A percentile compares a stretch with the other conserved stretches of the same genome.
phyloP scores from a whole-genome alignment of 108 stramenopile genomes.

The Conticribra guillardii region DNA sequence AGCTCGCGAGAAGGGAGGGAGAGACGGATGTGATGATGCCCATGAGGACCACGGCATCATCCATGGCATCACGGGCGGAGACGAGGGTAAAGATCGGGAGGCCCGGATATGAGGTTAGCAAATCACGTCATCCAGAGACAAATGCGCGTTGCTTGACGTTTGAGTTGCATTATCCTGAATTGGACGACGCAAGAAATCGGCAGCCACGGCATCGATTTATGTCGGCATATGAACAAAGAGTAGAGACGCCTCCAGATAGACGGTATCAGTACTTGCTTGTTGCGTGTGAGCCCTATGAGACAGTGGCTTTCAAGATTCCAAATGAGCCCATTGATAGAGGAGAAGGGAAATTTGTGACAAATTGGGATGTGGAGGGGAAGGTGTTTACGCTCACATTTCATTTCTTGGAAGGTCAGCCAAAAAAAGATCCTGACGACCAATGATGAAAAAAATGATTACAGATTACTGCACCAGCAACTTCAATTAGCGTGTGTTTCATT shows the following conservation, averaged over 20 bases:
- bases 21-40: conserved; percentile 53
- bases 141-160: conserved; percentile 94
- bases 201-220: conserved; percentile 99
- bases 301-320: conserved; percentile 99
- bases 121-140: conserved; percentile 77
- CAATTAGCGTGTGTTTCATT: no score
- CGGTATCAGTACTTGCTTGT: conserved; percentile 96
- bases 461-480: not conserved
- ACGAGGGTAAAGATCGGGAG: conserved; percentile 92
- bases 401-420: conserved; percentile 55
- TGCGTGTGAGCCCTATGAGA: conserved; percentile 99
- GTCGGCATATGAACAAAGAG: conserved; percentile 98
- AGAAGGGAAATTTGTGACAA: conserved; percentile 92
- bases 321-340: conserved; percentile 93
- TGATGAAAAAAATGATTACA: no score
- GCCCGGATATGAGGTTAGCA: conserved; percentile 98
- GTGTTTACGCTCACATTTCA: conserved; percentile 92
- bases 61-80: not conserved
- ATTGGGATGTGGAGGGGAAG: conserved; percentile 93
- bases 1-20: conserved; percentile 63
- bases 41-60: conserved; percentile 13
- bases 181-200: conserved; percentile 75
- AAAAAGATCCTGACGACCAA: not conserved
- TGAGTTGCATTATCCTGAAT: conserved; percentile 96
- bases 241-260: conserved; percentile 95